Evolutionary conservation across 2,329 filamentous ascomycete species (phyloP).

Genomic region (Talaromyces funiculosus): DNA sequence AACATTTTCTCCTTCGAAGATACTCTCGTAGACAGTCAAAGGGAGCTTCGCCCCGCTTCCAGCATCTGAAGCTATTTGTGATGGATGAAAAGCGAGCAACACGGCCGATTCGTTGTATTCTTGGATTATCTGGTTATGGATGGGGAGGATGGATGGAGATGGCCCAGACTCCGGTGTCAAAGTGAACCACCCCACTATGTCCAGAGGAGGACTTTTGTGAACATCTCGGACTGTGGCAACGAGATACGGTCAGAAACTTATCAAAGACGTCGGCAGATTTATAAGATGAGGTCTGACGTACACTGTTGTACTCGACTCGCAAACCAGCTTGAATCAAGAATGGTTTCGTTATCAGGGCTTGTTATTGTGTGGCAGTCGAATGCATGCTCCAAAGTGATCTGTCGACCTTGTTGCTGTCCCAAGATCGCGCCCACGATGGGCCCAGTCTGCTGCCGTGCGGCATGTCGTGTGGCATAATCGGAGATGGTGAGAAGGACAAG

Average conservation of each 20-base stretch:
- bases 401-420: constrained; percentile 82
- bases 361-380: constrained; percentile 68
- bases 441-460: constrained; percentile 65
- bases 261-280: background rate
- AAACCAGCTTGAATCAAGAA: constrained; percentile 69
- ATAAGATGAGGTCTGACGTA: constrained; percentile 41
- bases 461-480: constrained; percentile 91
- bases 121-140: constrained; percentile 72
- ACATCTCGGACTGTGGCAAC: constrained; percentile 69
- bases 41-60: constrained; percentile 74
- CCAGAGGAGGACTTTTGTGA: constrained; percentile 74
- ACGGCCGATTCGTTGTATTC: constrained; percentile 79
- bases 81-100: constrained; percentile 79
- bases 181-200: constrained; percentile 90
- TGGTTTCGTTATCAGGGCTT: constrained; percentile 50
- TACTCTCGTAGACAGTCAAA: constrained; percentile 83
- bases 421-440: constrained; percentile 83
- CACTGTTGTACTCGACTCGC: constrained; percentile 74
- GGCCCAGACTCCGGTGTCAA: constrained; percentile 69
- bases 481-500: constrained; percentile 94
- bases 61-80: constrained; percentile 45
- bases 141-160: constrained; percentile 57
- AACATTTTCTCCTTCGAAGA: constrained; percentile 63
- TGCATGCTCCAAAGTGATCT: constrained; percentile 86
- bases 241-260: background rate